Conservation (phyloP, 179 eudicot genomes). For the Actinidia polygama region DNA sequence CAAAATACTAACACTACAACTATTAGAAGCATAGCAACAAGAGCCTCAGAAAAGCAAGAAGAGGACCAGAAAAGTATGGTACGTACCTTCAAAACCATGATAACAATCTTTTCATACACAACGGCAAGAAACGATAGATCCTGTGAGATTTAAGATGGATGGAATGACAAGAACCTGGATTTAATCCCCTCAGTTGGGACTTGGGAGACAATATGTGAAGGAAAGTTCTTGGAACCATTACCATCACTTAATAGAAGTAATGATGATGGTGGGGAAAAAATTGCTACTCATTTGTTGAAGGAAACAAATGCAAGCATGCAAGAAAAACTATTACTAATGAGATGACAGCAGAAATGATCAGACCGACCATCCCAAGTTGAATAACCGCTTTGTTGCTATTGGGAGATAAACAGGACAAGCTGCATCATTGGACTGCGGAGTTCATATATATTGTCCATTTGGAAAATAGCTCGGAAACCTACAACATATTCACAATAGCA, state of each 20-base stretch:
- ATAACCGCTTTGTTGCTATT: slow-evolving; percentile 66
- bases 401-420: slow-evolving; percentile 49
- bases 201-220: slow-evolving; percentile 56
- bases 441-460: slow-evolving; percentile 75
- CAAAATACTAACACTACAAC: not conserved
- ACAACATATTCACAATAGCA: not conserved
- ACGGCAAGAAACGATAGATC: slow-evolving; percentile 79
- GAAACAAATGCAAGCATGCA: not conserved
- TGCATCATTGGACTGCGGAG: slow-evolving; percentile 61
- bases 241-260: not conserved
- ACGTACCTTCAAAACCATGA: slow-evolving; percentile 87
- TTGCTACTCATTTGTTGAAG: not conserved
- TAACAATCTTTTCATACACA: slow-evolving; percentile 74
- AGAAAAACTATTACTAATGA: slow-evolving; percentile 45
- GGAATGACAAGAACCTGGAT: slow-evolving; percentile 26
- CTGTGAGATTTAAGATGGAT: slow-evolving; percentile 61
- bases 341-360: slow-evolving; percentile 66
- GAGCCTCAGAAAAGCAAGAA: not conserved
- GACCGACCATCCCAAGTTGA: slow-evolving; percentile 74
- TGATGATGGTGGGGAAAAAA: not conserved
- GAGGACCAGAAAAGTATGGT: slow-evolving; percentile 1
- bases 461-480: slow-evolving; percentile 68
- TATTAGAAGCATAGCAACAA: not conserved
- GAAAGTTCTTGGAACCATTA: slow-evolving; percentile 57
- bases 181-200: slow-evolving; percentile 19